A percentile compares a stretch with the other conserved stretches of the same genome.
Conservation (phyloP, 2,329 filamentous ascomycete genomes). For the Mariannaea sp. region DNA sequence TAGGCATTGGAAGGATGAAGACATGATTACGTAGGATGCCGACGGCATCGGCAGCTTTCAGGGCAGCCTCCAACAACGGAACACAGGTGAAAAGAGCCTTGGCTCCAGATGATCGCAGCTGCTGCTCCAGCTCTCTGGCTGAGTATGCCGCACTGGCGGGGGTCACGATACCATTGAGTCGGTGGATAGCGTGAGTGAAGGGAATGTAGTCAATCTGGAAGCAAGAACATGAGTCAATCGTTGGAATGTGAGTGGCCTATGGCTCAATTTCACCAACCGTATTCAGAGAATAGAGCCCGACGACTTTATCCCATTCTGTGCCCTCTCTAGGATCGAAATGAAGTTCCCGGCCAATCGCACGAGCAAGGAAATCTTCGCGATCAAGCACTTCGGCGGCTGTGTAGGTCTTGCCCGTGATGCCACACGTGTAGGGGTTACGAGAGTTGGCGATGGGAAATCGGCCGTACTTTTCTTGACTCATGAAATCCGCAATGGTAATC, state of each 20-base stretch:
- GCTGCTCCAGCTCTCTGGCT: conserved; percentile 69
- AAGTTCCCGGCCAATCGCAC: conserved; percentile 70
- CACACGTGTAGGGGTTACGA: conserved; percentile 75
- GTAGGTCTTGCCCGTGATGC: conserved; percentile 70
- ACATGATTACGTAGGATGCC: conserved; percentile 67
- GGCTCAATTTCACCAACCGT: conserved; percentile 57
- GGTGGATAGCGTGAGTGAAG: conserved; percentile 76
- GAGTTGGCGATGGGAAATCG: conserved; percentile 65
- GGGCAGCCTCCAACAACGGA: conserved; percentile 65
- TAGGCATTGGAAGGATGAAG: conserved; percentile 72
- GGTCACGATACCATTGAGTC: conserved; percentile 71
- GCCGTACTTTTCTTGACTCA: conserved; percentile 58
- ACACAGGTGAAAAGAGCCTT: conserved; percentile 75
- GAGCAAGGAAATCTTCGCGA: conserved; percentile 70
- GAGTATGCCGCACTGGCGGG: conserved; percentile 78
- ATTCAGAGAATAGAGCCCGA: conserved; percentile 77
- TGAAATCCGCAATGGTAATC: conserved; percentile 76
- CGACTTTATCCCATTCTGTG: conserved; percentile 80
- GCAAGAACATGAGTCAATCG: neutral
- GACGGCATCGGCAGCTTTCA: conserved; percentile 65
- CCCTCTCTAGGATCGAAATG: conserved; percentile 71
- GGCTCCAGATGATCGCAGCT: conserved; percentile 70
- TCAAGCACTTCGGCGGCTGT: conserved; percentile 65
- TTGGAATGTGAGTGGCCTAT: conserved; percentile 29
- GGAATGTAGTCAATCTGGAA: conserved; percentile 73